Base-by-base conservation (phyloP, 2,329 filamentous ascomycete species). In the Leptographium radiaticola region DNA sequence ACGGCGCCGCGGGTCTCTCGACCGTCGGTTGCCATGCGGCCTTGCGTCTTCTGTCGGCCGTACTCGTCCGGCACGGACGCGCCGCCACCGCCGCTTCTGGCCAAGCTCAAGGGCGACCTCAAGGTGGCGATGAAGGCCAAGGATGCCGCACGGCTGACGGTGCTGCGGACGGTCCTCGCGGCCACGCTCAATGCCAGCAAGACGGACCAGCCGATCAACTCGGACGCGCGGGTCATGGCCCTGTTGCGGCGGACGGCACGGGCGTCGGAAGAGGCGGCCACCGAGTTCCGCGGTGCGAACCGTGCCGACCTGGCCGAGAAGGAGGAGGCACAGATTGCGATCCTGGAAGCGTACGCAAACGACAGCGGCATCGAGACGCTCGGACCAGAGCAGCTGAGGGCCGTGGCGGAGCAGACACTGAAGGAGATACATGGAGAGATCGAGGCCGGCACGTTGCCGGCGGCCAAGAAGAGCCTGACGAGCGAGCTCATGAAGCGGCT, bases 101-200 rank as follows among this genome's bases (percentile, higher is more conserved):
- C 71, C 53, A 77, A 75, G 67, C 69, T 82, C 62, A 79, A 79
- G 62, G 68, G 65, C 58, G 81, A 86, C 60, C 71, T 86, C 57
- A 86, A 86, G 69, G 67, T 72, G 11, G 81, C 82, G 49, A 84
- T 86, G 81, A 75, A 76, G 55, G 73, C 74, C 60, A 85, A 83
- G 66, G 81, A 86, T 63, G 68, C 73, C 31, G 71, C 79, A 31
- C 80, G 84, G 2, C 78, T 90, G 31, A 71, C 77, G 42, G 85
- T 87, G 40, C 75, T 91, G 49, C 84, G 87, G 60, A 67, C 75
- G 43, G 70, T 90, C 57, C 75, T 90, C 59, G 75, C 84, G 36
- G 78, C 84, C 58, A 81, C 85, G 57, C 81, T 83, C 61, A 90
- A 89, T 67, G 82, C 84, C 38, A 84, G 81, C 65, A 90, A 90